Evolutionary conservation across 768 basidiomycete genomes (phyloP), one percentile per base, ranked within the genome.

Genomic region (Leccinellum rugosiceps): DNA sequence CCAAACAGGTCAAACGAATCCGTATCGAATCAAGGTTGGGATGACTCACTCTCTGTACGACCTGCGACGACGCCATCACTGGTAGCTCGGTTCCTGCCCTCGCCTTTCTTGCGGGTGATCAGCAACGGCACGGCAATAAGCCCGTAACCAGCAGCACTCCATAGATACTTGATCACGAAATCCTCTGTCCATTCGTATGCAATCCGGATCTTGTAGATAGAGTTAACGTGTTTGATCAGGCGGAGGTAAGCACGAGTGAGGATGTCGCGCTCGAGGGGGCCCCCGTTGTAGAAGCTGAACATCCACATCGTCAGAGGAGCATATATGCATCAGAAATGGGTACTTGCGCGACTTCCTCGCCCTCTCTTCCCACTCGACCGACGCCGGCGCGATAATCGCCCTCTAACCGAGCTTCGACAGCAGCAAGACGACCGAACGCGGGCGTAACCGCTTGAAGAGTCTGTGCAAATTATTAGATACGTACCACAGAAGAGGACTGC

Each of bases 131-230:
- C 87, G 8, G 94, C 91, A 67, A 98, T 98, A 21, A 98, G 80
- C 4, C 80, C 82, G 71, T 98, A 98, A 0, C 96, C 96, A 4
- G 86, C 35, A 35, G 35, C 35, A 10, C 90, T 93, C 95, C 94
- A 97, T 9, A 92, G 75, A 70, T 97, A 98, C 72, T 97, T 97
- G 78, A 97, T 94, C 19, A 97, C 89, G 63, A 92, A 94, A 75
- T 97, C 95, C 68, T 97, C 95, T 0, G 92, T 97, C 94, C 91
- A 97, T 74, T 86, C 92, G 66, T 92, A 95, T 2, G 88, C 88
- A 48, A 95, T 92, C 15, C 93, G 87, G 52, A 93, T 91, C 89
- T 92, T 93, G 78, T 92, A 95, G 48, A 98, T 93, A 0, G 85
- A 87, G 65, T 98, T 95, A 53, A 97, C 82, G 62, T 98, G 95